Evolutionary conservation across 306 rosid genomes (phyloP), one percentile per base, ranked within the genome.

Genomic region (Fagus crenata): DNA sequence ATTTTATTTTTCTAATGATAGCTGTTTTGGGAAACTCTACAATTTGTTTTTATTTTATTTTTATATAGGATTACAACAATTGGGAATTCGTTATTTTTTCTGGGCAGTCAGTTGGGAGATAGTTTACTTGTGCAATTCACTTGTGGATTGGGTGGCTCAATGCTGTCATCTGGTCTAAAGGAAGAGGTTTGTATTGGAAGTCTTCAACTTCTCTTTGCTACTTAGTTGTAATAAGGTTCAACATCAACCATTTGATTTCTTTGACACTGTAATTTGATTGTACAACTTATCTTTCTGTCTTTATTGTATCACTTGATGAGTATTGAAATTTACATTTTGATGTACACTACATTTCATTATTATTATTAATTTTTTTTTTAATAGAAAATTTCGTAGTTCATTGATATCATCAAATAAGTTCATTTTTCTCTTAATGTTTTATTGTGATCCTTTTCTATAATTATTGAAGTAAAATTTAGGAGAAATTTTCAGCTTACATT

Each of bases 41-140:
- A 12, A 39, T 84, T 75, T 74, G 67, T 63, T 64, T n/a, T n/a
- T n/a, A n/a, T n/a, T n/a, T n/a, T 39, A 71, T n/a, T 56, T 36
- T 56, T 81, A 69, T 53, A 53, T 73, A 95, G 98, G 97, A 85
- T 95, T 59, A 82, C 97, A 63, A 86, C 95, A 75, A 73, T 95
- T 60, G 98, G 97, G 67, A 88, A 81, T 86, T 90, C 95, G 22
- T 79, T 95, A 81, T 89, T 95, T 86, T 92, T 95, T 77, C 86
- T 95, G 43, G 96, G 93, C 72, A 95, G 98, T 84, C 92, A 92
- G 75, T 78, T 95, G 82, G 97, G 98, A 78, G 98, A 95, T 84
- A 95, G 98, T 84, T 80, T 88, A 89, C 90, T 95, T 84, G 98
- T 92, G 84, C 98, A 95, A 84, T 95, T 84, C 85, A 90, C 96